Base-by-base conservation (phyloP, 139 green algal species). In the Tetraselmis chui region DNA sequence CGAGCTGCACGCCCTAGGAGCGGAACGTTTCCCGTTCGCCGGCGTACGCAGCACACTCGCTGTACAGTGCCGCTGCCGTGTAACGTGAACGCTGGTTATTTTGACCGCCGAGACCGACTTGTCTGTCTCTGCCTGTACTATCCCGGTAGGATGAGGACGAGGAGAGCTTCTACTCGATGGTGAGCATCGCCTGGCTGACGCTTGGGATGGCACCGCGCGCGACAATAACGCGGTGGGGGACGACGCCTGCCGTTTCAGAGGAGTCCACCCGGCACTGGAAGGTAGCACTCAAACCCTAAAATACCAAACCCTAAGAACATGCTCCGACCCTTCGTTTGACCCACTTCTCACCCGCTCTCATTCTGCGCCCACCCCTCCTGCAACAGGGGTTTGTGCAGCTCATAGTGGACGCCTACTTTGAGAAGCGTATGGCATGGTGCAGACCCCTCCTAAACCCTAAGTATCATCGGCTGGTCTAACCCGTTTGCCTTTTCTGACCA, bases 341-440 rank as follows among this genome's bases (percentile, higher is more conserved):
- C n/a, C n/a, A n/a, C n/a, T n/a, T n/a, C n/a, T n/a, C n/a, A n/a
- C n/a, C n/a, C n/a, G n/a, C n/a, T n/a, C n/a, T n/a, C n/a, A n/a
- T n/a, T n/a, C n/a, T n/a, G n/a, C n/a, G n/a, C 28, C 75, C 18
- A 11, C 75, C 5, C 75, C 75, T 2, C 75, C 75, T 30, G 75
- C 75, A 11, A 29, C 77, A 28, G 24, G 77, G 77, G 2, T 80
- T 80, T 58, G 77, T 80, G 2, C 31, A 80, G 29, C 23, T 80
- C 27, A 80, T 80, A 27, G n/a, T 32, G 28, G 29, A 80, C 77
- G 77, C 77, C 2, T 80, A 80, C 29, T 80, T 45, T 29, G 2
- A 28, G 2, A 80, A 80, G 28, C n/a, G 77, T 2, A 80, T 80
- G 77, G 77, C 77, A 2, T 80, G 77, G 77, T n/a, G n/a, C n/a